Evolutionary conservation across 768 basidiomycete genomes (phyloP).

Genomic region (Trichaptum fuscoviolaceum): DNA sequence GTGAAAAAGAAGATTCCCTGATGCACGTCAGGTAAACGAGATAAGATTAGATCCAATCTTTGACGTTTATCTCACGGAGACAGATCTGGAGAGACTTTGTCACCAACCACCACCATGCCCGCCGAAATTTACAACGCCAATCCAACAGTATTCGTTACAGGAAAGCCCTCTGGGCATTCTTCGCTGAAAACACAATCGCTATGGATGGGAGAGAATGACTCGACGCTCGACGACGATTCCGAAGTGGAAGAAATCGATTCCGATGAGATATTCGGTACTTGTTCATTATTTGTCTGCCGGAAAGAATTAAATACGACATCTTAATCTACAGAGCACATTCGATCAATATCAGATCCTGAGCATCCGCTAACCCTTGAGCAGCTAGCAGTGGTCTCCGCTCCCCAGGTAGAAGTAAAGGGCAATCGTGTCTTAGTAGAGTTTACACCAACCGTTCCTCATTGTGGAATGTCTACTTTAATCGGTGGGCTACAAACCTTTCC

Average conservation of each 20-base stretch:
- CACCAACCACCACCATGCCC: conserved; percentile 33
- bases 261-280: conserved; percentile 86
- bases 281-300: not conserved
- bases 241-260: conserved; percentile 73
- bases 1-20: too few species aligned
- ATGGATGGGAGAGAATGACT: conserved; percentile 51
- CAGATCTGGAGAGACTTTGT: conserved; percentile 7
- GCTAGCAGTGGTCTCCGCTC: conserved; percentile 87
- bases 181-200: conserved; percentile 43
- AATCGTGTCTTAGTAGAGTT: conserved; percentile 81
- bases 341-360: conserved; percentile 92
- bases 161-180: conserved; percentile 39
- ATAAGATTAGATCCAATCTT: not conserved
- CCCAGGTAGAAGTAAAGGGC: conserved; percentile 61
- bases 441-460: conserved; percentile 96
- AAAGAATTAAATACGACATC: not conserved
- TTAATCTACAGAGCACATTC: conserved; percentile 68
- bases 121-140: conserved; percentile 82
- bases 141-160: conserved; percentile 67
- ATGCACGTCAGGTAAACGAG: not conserved
- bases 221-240: conserved; percentile 31
- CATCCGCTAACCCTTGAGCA: conserved; percentile 91
- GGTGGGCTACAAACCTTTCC: conserved; percentile 41
- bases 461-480: conserved; percentile 95
- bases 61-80: not conserved